phyloP scores from a whole-genome alignment of 2,329 filamentous ascomycete species.

The Capronia epimyces region DNA sequence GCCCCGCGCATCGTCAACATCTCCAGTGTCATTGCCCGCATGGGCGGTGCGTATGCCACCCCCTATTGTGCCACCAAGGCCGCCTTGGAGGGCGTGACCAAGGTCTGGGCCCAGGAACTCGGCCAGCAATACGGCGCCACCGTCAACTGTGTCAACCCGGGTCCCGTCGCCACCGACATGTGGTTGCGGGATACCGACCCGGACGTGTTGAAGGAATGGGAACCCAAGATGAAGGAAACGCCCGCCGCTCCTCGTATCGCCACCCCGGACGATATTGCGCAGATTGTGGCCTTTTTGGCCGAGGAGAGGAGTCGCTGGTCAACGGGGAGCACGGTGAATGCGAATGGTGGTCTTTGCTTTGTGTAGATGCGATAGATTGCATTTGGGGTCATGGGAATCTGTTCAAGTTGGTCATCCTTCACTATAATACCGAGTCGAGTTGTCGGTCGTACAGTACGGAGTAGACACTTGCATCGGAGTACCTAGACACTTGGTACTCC shows the following conservation, averaged over 20 bases:
- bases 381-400: too few species aligned
- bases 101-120: conserved; percentile 64
- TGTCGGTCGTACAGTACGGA: too few species aligned
- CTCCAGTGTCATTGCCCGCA: conserved; percentile 20
- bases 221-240: background rate
- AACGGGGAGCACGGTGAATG: background rate
- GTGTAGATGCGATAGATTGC: too few species aligned
- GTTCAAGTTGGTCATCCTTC: too few species aligned
- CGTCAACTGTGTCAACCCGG: conserved; percentile 60
- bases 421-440: too few species aligned
- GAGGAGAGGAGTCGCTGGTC: conserved; percentile 1
- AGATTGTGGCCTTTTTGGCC: conserved; percentile 6
- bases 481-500: too few species aligned
- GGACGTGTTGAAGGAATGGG: background rate
- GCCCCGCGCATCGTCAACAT: conserved; percentile 27
- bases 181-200: background rate
- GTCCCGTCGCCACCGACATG: conserved; percentile 63
- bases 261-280: conserved; percentile 1
- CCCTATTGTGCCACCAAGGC: conserved; percentile 71
- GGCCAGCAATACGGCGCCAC: conserved; percentile 58
- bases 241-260: background rate
- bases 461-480: too few species aligned
- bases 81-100: conserved; percentile 67
- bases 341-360: conserved; percentile 4
- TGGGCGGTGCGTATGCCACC: conserved; percentile 39